Conservation (phyloP, 345 rosid species). For the Kernera saxatilis region DNA sequence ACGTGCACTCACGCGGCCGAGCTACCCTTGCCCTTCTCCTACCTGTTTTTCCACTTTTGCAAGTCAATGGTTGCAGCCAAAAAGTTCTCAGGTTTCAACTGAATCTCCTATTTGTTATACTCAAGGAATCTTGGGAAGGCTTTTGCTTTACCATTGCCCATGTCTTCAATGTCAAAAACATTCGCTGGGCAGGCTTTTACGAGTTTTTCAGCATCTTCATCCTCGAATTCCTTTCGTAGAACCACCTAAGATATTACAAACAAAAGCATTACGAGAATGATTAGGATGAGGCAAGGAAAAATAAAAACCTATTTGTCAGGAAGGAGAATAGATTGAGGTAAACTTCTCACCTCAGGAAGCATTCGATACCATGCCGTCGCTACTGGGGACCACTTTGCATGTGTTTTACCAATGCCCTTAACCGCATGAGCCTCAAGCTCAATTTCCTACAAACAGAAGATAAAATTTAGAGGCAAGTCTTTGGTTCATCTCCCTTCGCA, state of each 20-base stretch:
- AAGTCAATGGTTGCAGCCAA: not conserved
- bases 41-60: conserved; percentile 56
- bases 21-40: conserved; percentile 75
- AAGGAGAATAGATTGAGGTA: not conserved
- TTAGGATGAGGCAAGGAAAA: not conserved
- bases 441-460: conserved; percentile 54
- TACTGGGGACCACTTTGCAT: conserved; percentile 97
- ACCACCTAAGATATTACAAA: conserved; percentile 43
- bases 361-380: conserved; percentile 93
- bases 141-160: conserved; percentile 58
- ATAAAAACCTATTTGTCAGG: not conserved
- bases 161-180: conserved; percentile 92
- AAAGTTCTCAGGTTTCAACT: not conserved
- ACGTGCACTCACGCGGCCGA: conserved; percentile 69
- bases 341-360: conserved; percentile 74
- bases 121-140: conserved; percentile 20
- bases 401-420: conserved; percentile 88
- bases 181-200: conserved; percentile 56
- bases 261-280: not conserved
- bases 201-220: conserved; percentile 57
- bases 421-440: conserved; percentile 95
- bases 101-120: not conserved
- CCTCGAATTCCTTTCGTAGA: conserved; percentile 53
- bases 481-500: not conserved
- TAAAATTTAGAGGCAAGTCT: not conserved